Conservation (phyloP, 495 filamentous ascomycete genomes). For the Astrocystis sublimbata region DNA sequence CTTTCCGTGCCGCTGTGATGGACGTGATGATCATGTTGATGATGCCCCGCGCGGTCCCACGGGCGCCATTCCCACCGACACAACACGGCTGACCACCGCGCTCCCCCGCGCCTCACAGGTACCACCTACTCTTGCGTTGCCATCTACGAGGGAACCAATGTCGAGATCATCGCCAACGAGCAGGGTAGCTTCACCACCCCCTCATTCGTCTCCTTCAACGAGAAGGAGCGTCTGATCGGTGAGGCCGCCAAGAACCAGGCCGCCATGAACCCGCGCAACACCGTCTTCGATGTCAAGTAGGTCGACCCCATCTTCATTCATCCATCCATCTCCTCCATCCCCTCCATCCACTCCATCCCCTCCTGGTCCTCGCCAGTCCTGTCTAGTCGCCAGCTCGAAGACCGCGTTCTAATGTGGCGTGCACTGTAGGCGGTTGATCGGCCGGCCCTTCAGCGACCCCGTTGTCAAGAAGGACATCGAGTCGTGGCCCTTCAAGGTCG, state of each 20-base stretch:
- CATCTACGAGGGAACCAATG: slow-evolving; percentile 98
- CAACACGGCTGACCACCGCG: slow-evolving; percentile 6
- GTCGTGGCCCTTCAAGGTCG: slow-evolving; percentile 97
- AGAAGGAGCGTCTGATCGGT: slow-evolving; percentile 96
- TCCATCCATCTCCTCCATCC: no score
- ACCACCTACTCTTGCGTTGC: slow-evolving; percentile 99
- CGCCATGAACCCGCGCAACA: slow-evolving; percentile 97
- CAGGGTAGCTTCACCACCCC: slow-evolving; percentile 99
- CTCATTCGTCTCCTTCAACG: slow-evolving; percentile 98
- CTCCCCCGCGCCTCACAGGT: slow-evolving; percentile 52
- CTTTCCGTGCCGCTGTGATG: no score
- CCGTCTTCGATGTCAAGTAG: slow-evolving; percentile 96
- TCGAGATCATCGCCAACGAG: slow-evolving; percentile 99
- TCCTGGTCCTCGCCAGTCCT: no score
- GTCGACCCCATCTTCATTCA: no score
- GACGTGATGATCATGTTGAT: no score
- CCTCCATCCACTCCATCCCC: no score
- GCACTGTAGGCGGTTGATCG: slow-evolving; percentile 76
- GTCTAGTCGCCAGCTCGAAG: background rate
- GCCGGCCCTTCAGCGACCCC: slow-evolving; percentile 89
- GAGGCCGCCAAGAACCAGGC: slow-evolving; percentile 99
- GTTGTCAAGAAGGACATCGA: slow-evolving; percentile 98
- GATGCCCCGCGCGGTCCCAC: slow-evolving; percentile 10
- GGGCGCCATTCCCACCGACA: slow-evolving; percentile 8
- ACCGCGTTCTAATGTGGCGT: slow-evolving; percentile 29